Evolutionary conservation across 163 green algal genomes (phyloP).

Genomic region (Scenedesmus sp.): DNA sequence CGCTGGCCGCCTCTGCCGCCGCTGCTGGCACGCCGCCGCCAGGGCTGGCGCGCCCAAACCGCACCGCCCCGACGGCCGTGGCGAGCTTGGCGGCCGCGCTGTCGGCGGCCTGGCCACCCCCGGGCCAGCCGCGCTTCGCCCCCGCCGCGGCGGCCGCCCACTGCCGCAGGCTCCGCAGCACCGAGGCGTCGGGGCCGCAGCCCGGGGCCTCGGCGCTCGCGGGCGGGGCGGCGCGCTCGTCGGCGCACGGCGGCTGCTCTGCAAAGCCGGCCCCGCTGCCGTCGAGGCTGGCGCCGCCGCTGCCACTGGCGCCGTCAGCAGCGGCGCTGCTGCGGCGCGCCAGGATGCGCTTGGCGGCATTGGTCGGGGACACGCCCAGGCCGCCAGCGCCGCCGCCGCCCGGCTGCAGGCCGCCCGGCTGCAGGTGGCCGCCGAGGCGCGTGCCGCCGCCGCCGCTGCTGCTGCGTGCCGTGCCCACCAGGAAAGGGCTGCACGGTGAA

Average conservation of each 20-base stretch:
- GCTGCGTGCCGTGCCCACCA: not conserved
- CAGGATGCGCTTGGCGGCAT: conserved; percentile 29
- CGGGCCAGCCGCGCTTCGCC: not conserved
- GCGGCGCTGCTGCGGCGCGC: conserved; percentile 8
- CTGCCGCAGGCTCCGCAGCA: too few relatives aligned
- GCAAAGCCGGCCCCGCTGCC: too few relatives aligned
- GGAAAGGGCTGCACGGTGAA: conserved; percentile 15
- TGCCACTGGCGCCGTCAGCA: not conserved
- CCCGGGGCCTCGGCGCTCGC: too few relatives aligned
- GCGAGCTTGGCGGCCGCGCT: not conserved
- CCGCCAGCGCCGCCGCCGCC: not conserved
- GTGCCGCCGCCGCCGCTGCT: conserved; percentile 4
- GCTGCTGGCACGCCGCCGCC: too few relatives aligned
- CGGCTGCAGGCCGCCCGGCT: not conserved
- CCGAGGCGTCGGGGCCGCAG: too few relatives aligned
- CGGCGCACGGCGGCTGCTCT: too few relatives aligned
- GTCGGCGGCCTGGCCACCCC: not conserved
- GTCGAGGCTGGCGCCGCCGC: not conserved
- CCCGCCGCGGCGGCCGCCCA: not conserved
- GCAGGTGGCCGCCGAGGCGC: not conserved
- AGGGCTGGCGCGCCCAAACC: conserved; percentile 7
- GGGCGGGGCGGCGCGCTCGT: too few relatives aligned
- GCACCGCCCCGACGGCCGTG: not conserved
- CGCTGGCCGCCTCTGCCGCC: not conserved
- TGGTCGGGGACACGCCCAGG: conserved; percentile 3